Evolutionary conservation across 78 protist species (phyloP), one percentile per base, ranked within the genome.

Genomic region (Dictyostelium capitatum): DNA sequence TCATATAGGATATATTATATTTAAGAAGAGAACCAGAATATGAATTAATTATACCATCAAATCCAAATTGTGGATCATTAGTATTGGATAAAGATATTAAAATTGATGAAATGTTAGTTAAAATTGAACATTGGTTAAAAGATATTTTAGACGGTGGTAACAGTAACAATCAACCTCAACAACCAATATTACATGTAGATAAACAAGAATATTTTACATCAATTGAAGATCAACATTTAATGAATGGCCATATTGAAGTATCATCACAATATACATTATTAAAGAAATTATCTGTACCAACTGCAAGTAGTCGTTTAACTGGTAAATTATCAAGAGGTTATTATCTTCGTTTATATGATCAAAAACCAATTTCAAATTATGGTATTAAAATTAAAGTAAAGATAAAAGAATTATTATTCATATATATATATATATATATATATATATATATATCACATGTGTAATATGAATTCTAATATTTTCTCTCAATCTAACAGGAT

Each of bases 351-450:
- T 19, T 85, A 17, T 85, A 69, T 48, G 92, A 85, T 62, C 92
- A 85, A 48, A 85, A 85, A 75, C 83, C 67, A 62, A 59, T 85
- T 47, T 32, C 74, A 75, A 85, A 85, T 53, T 85, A 85, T 85
- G 92, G 92, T 85, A 85, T 85, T 47, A 85, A 85, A 43, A 85
- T 85, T 57, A 85, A 85, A 85, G 91, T 83, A 83, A n/a, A 51
- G 56, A 41, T 10, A 3, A 19, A 64, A 64, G 1, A 19, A 54
- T 54, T 1, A 54, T 54, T 54, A 54, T 3, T 54, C 8, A 12
- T 53, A 53, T 53, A 12, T 53, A 12, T 12, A 53, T 12, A 53
- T 11, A 53, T 12, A 11, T 53, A 53, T 53, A n/a, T n/a, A n/a
- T n/a, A n/a, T n/a, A n/a, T n/a, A 69, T 69, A 69, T n/a, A 37